A percentile compares a stretch with the other conserved stretches of the same genome.
Conservation (phyloP, 805 yeast genomes). For the Wickerhamomyces canadensis region DNA sequence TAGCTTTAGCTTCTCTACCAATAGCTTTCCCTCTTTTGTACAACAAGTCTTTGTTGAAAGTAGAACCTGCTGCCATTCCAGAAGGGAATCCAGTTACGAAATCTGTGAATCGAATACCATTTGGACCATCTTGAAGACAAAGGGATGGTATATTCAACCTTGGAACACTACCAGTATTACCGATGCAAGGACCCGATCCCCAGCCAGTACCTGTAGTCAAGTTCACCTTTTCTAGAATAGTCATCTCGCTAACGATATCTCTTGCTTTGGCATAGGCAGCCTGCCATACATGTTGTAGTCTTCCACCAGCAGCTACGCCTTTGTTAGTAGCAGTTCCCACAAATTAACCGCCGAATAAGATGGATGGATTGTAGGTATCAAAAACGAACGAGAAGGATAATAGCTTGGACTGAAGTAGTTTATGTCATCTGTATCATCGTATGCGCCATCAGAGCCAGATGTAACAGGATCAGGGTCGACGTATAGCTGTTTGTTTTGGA, state of each 20-base stretch:
- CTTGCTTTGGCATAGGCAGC: slow-evolving; percentile 52
- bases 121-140: slow-evolving; percentile 60
- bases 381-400: slow-evolving; percentile 21
- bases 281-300: slow-evolving; percentile 48
- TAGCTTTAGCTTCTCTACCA: slow-evolving; percentile 47
- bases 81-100: slow-evolving; percentile 52
- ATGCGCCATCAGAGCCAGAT: slow-evolving; percentile 4
- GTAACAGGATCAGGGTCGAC: slow-evolving; percentile 15
- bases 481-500: slow-evolving; percentile 18
- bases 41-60: slow-evolving; percentile 49
- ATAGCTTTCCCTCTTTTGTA: slow-evolving; percentile 50
- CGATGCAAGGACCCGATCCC: slow-evolving; percentile 58
- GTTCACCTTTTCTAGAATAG: slow-evolving; percentile 54
- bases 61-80: slow-evolving; percentile 52
- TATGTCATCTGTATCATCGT: slow-evolving; percentile 15
- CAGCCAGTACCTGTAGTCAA: slow-evolving; percentile 61
- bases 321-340: slow-evolving; percentile 6
- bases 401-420: slow-evolving; percentile 17
- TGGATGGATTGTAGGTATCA: slow-evolving; percentile 2
- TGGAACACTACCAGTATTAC: slow-evolving; percentile 55
- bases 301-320: slow-evolving; percentile 35
- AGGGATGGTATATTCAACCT: slow-evolving; percentile 47
- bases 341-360: background rate
- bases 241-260: slow-evolving; percentile 48
- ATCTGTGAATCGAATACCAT: slow-evolving; percentile 54